Conservation (phyloP, 2,329 filamentous ascomycete species). For the Exserohilum turcica region DNA sequence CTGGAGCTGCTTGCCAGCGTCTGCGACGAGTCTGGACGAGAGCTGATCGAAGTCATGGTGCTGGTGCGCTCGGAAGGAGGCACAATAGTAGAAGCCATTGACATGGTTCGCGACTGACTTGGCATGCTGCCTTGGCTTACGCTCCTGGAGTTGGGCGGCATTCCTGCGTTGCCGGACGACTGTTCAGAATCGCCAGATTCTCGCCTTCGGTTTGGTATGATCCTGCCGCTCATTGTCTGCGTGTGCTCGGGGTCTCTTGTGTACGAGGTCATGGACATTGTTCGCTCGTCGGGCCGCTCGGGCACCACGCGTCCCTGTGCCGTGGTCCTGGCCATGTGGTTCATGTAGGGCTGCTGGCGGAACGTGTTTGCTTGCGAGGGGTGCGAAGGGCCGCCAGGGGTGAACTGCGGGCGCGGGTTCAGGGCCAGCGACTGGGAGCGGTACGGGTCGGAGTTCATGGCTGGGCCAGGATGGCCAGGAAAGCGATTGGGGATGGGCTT, state of each 20-base stretch:
- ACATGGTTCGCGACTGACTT: conserved; percentile 72
- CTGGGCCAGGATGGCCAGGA: conserved; percentile 62
- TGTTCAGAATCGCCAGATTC: conserved; percentile 55
- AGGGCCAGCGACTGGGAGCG: conserved; percentile 92
- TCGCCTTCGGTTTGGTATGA: conserved; percentile 78
- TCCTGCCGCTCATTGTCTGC: conserved; percentile 90
- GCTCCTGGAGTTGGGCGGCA: conserved; percentile 42
- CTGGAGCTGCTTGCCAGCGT: conserved; percentile 29
- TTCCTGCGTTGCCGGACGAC: conserved; percentile 31
- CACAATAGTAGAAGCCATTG: conserved; percentile 84
- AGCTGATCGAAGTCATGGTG: conserved; percentile 58
- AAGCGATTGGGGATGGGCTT: conserved; percentile 64
- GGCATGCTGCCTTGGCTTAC: conserved; percentile 45
- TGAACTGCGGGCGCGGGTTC: conserved; percentile 72
- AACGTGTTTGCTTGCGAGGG: conserved; percentile 73
- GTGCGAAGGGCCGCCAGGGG: conserved; percentile 54
- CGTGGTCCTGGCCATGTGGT: conserved; percentile 75
- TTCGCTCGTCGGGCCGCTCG: conserved; percentile 86
- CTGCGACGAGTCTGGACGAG: conserved; percentile 45
- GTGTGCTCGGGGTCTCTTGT: conserved; percentile 75
- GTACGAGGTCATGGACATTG: conserved; percentile 94
- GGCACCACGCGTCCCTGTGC: conserved; percentile 90
- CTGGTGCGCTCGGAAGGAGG: conserved; percentile 67
- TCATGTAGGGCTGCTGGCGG: conserved; percentile 76
- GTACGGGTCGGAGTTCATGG: conserved; percentile 82